Base-by-base conservation (phyloP, 495 filamentous ascomycete species). In the Tuber umbilicatum region DNA sequence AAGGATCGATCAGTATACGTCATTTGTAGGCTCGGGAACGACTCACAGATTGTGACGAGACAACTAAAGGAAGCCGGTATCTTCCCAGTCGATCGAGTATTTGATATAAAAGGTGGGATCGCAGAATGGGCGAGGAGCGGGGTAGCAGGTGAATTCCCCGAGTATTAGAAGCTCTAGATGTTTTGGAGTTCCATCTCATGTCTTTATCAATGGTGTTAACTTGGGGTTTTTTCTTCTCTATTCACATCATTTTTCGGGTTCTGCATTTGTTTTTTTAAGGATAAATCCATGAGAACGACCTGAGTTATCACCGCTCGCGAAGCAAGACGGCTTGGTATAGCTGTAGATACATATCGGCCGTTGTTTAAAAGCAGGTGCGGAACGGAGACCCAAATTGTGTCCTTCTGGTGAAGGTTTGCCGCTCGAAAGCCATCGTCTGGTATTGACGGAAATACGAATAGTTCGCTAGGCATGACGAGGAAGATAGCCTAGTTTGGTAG, bases 21-120 rank as follows among this genome's bases (percentile, higher is more conserved):
- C 2, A 86, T 99, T 0, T 99, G 95, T 80, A 88, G 93, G 27
- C 87, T 91, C 2, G 95, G 95, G 3, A 93, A 97, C 78, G 95
- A 99, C 81, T 97, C 93, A 0, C 95, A 97, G 81, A 82, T 93
- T 70, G 91, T 89, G 0, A 89, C 93, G 0, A 87, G 86, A 80
- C 90, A 86, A 81, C 76, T 97, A 75, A 93, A 90, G 81, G 88
- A 93, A 43, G 79, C 89, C 55, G 89, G 89, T 5, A 73, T 91
- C n/a, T 89, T 87, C 71, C 81, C 83, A 37, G 83, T 84, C 73
- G 85, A 89, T 45, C 88, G 86, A 71, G 88, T 96, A 70, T 88
- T 89, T 43, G 95, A 97, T 84, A 90, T 97, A 38, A 87, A 85
- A 41, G 94, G 93, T 1, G 95, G 95, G 0, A 88, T 97, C 75